phyloP scores from a whole-genome alignment of 306 rosid genomes.

The Vigna trinervia region DNA sequence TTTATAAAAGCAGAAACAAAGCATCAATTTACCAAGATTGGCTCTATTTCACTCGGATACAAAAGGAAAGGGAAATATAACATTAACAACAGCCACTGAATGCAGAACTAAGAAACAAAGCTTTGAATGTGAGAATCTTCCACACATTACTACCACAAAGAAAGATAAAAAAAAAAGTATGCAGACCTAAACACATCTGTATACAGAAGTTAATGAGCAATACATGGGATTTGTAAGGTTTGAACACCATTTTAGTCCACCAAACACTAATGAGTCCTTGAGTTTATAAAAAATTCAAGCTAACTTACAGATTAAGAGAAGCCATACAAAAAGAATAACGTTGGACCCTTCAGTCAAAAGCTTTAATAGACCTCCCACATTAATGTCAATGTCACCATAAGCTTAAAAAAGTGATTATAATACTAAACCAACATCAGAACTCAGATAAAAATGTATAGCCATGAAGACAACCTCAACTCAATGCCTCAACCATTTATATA shows the following conservation, averaged over 20 bases:
- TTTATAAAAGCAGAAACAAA: conserved; percentile 24
- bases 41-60: conserved; percentile 30
- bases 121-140: conserved; percentile 18
- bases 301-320: neutral
- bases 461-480: conserved; percentile 4
- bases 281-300: conserved; percentile 20
- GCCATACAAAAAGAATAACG: neutral
- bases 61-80: conserved; percentile 26
- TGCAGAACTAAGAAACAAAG: neutral
- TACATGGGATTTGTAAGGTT: neutral
- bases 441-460: conserved; percentile 26
- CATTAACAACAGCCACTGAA: conserved; percentile 2
- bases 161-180: conserved; percentile 1
- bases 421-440: conserved; percentile 39
- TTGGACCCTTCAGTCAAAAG: conserved; percentile 18
- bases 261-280: conserved; percentile 21
- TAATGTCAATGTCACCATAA: conserved; percentile 14
- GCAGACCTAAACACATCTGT: neutral
- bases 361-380: neutral
- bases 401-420: conserved; percentile 22
- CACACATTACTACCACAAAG: conserved; percentile 5
- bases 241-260: neutral
- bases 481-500: neutral
- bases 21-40: conserved; percentile 12
- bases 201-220: neutral